Percentiles rank a stretch among this genome's conserved stretches.
phyloP scores from a whole-genome alignment of 768 basidiomycete species.

The Dictyophora rubrovolvata region DNA sequence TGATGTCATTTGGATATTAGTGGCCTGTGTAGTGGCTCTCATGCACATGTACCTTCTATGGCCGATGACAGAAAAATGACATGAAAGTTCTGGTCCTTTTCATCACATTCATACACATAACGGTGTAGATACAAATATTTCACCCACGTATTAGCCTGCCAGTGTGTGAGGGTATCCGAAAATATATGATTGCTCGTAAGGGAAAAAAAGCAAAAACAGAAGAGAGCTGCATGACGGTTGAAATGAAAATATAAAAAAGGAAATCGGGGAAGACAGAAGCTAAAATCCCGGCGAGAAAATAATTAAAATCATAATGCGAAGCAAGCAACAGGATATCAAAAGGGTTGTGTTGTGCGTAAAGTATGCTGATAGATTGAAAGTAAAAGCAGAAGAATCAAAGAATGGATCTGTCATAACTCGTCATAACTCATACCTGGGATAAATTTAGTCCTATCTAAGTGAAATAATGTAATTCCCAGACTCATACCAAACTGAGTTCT shows the following conservation, averaged over 20 bases:
- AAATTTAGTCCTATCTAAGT: not conserved
- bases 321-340: not conserved
- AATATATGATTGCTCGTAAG: not conserved
- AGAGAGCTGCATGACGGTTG: not conserved
- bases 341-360: not conserved
- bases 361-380: not conserved
- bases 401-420: not conserved
- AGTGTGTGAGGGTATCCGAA: not conserved
- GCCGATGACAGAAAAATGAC: not conserved
- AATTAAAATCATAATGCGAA: not conserved
- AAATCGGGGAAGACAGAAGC: not conserved
- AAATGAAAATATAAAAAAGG: not conserved
- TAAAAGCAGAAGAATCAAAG: too few species aligned
- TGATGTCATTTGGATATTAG: not conserved
- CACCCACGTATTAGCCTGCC: not conserved
- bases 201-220: not conserved
- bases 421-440: not conserved
- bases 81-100: not conserved
- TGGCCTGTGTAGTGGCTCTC: not conserved
- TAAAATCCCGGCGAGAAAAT: not conserved
- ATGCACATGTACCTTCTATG: not conserved
- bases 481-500: slow-evolving; percentile 80
- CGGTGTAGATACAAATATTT: not conserved
- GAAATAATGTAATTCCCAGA: not conserved
- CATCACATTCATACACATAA: not conserved